Conservation (phyloP, 257 asterid species). For the Jaltomata sinuosa region DNA sequence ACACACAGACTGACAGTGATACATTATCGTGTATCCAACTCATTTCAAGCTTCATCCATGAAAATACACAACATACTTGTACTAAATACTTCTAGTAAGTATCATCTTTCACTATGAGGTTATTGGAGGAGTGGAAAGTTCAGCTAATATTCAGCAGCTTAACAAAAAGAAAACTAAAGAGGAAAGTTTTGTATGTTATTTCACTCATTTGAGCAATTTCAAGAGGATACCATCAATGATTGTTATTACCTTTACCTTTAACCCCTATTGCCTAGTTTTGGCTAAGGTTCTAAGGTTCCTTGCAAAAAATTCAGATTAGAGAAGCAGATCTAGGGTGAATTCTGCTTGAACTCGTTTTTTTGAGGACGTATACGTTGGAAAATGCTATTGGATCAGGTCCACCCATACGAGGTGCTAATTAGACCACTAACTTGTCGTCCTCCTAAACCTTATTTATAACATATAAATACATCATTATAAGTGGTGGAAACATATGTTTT, state of each 20-base stretch:
- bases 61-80: not conserved
- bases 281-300: not conserved
- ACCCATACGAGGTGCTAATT: no score
- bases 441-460: not conserved
- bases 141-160: not conserved
- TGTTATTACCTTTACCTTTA: not conserved
- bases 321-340: not conserved
- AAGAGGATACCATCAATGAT: not conserved
- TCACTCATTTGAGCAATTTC: not conserved
- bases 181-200: not conserved
- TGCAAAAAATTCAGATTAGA: not conserved
- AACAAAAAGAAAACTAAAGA: not conserved
- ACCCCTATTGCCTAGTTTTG: not conserved
- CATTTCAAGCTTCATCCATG: not conserved
- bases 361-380: no score
- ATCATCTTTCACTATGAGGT: not conserved
- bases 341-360: not conserved
- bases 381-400: no score
- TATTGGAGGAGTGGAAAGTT: not conserved
- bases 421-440: not conserved
- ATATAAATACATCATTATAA: not conserved
- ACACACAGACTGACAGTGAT: not conserved
- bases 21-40: not conserved
- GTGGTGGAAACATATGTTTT: not conserved
- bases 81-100: not conserved